These are phyloP conservation scores for Endothia cerciana DNA, from an alignment of 2,329 filamentous ascomycete species.

Conservation along the genomic window DNA sequence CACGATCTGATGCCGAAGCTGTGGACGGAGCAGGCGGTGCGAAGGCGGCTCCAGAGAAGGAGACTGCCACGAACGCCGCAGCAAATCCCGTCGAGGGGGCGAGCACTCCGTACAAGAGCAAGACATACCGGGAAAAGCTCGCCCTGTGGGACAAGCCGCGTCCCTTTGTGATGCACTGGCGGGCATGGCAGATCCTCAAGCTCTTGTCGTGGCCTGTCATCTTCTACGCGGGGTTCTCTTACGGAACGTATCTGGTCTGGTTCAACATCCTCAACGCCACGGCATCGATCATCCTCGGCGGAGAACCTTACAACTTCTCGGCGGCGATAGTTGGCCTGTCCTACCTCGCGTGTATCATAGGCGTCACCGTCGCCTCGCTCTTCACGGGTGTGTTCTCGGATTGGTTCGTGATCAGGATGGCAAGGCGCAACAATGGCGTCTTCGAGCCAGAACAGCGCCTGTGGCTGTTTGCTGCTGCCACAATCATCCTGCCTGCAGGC, in stretches of 20 bases:
- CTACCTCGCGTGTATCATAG: slow-evolving; percentile 37
- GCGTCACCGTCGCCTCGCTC: slow-evolving; percentile 33
- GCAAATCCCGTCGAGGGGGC: neutral
- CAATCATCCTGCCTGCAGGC: slow-evolving; percentile 47
- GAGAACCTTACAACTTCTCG: slow-evolving; percentile 38
- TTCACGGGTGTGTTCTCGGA: slow-evolving; percentile 39
- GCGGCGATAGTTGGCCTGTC: slow-evolving; percentile 37
- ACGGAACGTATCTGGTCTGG: slow-evolving; percentile 40
- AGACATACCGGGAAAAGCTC: slow-evolving; percentile 45
- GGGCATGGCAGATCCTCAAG: slow-evolving; percentile 39
- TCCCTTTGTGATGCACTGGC: slow-evolving; percentile 44
- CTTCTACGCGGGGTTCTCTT: slow-evolving; percentile 43
- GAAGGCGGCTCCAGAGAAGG: slow-evolving; percentile 18
- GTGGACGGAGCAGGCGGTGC: slow-evolving; percentile 6
- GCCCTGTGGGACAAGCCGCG: slow-evolving; percentile 36
- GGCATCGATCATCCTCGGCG: slow-evolving; percentile 40
- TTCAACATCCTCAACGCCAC: slow-evolving; percentile 43
- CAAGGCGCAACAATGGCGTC: slow-evolving; percentile 38
- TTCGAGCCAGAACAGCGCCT: slow-evolving; percentile 40
- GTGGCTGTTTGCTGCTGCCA: slow-evolving; percentile 38
- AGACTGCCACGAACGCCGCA: slow-evolving; percentile 2
- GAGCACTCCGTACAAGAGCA: slow-evolving; percentile 35
- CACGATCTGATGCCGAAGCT: slow-evolving; percentile 13
- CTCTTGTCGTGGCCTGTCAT: slow-evolving; percentile 47
- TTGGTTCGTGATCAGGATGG: slow-evolving; percentile 37